Evolutionary conservation across 768 basidiomycete species (phyloP).

Genomic region (Myochromella boudieri): DNA sequence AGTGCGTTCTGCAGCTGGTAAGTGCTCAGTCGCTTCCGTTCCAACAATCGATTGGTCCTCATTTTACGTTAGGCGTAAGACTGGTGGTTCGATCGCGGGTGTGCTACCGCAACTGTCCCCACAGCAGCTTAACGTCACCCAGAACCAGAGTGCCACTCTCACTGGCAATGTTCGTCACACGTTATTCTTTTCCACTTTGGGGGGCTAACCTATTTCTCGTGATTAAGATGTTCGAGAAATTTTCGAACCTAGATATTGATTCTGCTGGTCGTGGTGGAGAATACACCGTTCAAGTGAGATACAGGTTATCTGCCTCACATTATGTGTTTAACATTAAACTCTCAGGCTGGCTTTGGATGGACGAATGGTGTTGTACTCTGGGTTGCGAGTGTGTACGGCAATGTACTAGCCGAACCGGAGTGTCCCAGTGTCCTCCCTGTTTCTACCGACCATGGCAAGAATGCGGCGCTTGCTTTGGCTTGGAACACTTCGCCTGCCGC

Average conservation of each 20-base stretch:
- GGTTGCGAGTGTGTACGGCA: constrained; percentile 68
- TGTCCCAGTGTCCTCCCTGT: constrained; percentile 53
- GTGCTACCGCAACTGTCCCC: constrained; percentile 70
- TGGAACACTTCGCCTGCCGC: constrained; percentile 5
- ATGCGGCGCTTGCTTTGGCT: constrained; percentile 10
- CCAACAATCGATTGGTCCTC: not conserved
- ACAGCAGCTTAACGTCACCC: constrained; percentile 66
- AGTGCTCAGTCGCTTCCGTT: constrained; percentile 18
- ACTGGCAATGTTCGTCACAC: constrained; percentile 66
- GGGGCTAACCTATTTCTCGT: constrained; percentile 4
- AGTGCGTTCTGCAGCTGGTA: constrained; percentile 90
- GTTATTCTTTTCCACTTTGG: not conserved
- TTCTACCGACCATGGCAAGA: constrained; percentile 15
- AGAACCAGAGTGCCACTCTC: constrained; percentile 62
- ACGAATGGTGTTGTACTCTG: constrained; percentile 82
- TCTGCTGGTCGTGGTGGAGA: constrained; percentile 82
- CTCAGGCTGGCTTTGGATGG: constrained; percentile 81
- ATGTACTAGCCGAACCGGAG: constrained; percentile 53
- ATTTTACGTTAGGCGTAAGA: constrained; percentile 60
- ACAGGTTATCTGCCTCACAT: constrained; percentile 10
- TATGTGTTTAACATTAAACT: not conserved
- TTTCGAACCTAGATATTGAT: constrained; percentile 76
- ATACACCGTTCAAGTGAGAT: constrained; percentile 77
- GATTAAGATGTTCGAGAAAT: constrained; percentile 86
- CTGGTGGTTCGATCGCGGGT: constrained; percentile 80